These are phyloP conservation scores for Linderniella brevidens DNA, from an alignment of 257 asterid genomes.

Conservation along the genomic window DNA sequence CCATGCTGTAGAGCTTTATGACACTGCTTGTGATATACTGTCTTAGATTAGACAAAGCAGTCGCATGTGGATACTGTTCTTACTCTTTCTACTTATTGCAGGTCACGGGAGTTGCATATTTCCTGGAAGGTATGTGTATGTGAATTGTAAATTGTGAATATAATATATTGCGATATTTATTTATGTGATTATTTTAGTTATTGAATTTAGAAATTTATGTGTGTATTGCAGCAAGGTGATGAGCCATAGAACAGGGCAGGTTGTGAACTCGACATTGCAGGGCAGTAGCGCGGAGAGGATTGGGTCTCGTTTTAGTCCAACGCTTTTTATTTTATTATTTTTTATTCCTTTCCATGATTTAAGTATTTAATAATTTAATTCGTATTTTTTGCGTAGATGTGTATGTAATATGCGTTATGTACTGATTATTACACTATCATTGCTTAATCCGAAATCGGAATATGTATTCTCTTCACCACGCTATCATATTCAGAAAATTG, in stretches of 20 bases:
- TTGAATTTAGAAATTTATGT: slow-evolving; percentile 1
- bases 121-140: slow-evolving; percentile 81
- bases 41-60: background rate
- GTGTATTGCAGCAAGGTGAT: slow-evolving; percentile 63
- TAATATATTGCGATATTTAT: slow-evolving; percentile 1
- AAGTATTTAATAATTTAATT: background rate
- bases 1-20: too few relatives aligned
- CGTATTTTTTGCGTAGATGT: too few relatives aligned
- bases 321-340: background rate
- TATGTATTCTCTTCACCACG: too few relatives aligned
- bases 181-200: background rate
- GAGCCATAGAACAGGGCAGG: slow-evolving; percentile 46
- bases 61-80: slow-evolving; percentile 11
- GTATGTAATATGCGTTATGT: too few relatives aligned
- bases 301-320: too few relatives aligned
- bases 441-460: too few relatives aligned
- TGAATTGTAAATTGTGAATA: slow-evolving; percentile 16
- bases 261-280: slow-evolving; percentile 46
- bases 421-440: too few relatives aligned
- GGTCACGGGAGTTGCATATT: slow-evolving; percentile 86
- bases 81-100: slow-evolving; percentile 22
- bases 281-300: slow-evolving; percentile 30
- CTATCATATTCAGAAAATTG: too few relatives aligned
- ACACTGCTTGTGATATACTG: too few relatives aligned
- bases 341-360: background rate